Base-by-base conservation (phyloP, 2,329 filamentous ascomycete species). In the Diplodia corticola region DNA sequence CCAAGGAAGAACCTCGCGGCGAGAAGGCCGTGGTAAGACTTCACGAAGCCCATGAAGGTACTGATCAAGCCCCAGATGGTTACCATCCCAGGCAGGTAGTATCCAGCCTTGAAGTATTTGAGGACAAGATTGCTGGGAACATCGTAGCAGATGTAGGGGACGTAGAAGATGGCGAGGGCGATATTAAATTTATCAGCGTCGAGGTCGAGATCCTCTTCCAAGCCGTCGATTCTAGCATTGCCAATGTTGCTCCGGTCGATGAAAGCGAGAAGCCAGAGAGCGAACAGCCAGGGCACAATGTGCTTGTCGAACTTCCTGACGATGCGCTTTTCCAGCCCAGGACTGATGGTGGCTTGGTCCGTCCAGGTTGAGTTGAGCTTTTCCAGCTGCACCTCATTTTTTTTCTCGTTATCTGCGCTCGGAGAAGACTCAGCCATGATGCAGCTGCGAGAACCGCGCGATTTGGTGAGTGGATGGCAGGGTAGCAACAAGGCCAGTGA, bases 191-290 rank as follows among this genome's bases (percentile, higher is more conserved):
- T 76, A 63, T 78, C 75, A 12, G 75, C 76, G 17, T 73, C 73
- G 15, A 82, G 76, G 2, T 75, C 46, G 20, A 82, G 73, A n/a
- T 81, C 77, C 1, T 73, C 70, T 10, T 73, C 69, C 0, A 82
- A 72, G 30, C 80, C 79, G 22, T 79, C 78, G 60, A 82, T 78
- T 44, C 77, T 75, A 0, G 80, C 80, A 57, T 81, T 82, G 40
- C 80, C 78, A 50, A 78, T 75, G 64, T 78, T 78, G 65, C 71
- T 74, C 26, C 80, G 73, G 69, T 82, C 81, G 66, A 83, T 82
- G 73, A 82, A 82, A 7, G 80, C 79, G n/a, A 82, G 74, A 4
- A 82, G 75, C 78, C 79, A 82, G 15, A 83, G 74, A 10, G 74
- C 73, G 54, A 82, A 82, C 5, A 82, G 74, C 79, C 79, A 81